Evolutionary conservation across 768 basidiomycete species (phyloP), one percentile per base, ranked within the genome.

Genomic region (Trametes elegans): DNA sequence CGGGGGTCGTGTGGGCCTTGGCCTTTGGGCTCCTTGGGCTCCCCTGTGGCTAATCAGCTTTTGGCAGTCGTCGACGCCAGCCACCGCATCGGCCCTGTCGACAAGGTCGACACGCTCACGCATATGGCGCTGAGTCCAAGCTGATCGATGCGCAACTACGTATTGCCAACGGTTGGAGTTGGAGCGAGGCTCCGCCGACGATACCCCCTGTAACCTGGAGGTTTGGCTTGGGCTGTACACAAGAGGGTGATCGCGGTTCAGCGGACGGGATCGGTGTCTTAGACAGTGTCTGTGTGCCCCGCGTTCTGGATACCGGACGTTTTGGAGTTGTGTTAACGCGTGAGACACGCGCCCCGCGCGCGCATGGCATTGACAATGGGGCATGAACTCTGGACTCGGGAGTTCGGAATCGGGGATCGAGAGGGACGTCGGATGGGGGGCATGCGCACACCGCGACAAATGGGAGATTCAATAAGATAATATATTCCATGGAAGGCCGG

Each of bases 401-500:
- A n/a, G n/a, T n/a, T n/a, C n/a, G n/a, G n/a, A n/a, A n/a, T n/a
- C n/a, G n/a, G n/a, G n/a, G n/a, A n/a, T n/a, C n/a, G n/a, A n/a
- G n/a, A n/a, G n/a, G n/a, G n/a, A n/a, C n/a, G n/a, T n/a, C n/a
- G n/a, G n/a, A n/a, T n/a, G n/a, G n/a, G n/a, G n/a, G n/a, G n/a
- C n/a, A n/a, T n/a, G 40, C 26, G 41, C 45, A 31, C 29, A 46
- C 45, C 29, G n/a, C n/a, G 18, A 32, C 11, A 13, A 10, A 4
- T 34, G 45, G 45, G 45, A 34, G 45, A 46, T 46, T 49, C 49
- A 59, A 59, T 59, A 59, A 59, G 54, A 59, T 59, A 51, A 52
- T 59, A 48, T 59, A 59, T 59, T 55, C 58, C 53, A 35, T 51
- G 49, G n/a, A 35, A 59, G 58, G 58, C 58, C 54, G 52, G 58